Percentiles rank a stretch among this genome's conserved stretches.
These are phyloP conservation scores for Cercospora zeina DNA, from an alignment of 2,329 filamentous ascomycete genomes.

Conservation along the genomic window DNA sequence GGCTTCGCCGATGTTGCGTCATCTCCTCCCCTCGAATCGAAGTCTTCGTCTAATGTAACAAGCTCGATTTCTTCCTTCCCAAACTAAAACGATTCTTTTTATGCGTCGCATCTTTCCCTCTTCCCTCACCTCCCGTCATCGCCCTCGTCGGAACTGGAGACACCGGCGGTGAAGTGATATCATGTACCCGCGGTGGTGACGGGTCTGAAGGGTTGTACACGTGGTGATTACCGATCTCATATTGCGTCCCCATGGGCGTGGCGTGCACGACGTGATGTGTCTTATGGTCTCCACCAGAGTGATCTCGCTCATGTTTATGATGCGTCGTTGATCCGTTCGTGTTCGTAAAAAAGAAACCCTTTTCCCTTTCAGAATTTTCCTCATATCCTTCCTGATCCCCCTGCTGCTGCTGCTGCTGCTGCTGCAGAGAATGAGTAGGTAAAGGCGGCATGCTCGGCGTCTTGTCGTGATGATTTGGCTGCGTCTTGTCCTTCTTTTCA, in stretches of 20 bases:
- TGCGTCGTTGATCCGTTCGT: not conserved
- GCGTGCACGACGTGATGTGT: constrained; percentile 7
- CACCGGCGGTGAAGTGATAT: constrained; percentile 11
- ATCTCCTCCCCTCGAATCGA: not conserved
- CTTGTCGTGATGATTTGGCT: not conserved
- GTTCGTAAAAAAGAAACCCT: constrained; percentile 3
- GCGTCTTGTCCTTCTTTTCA: constrained; percentile 15
- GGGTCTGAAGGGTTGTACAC: not conserved
- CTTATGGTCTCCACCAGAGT: constrained; percentile 10
- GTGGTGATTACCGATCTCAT: not conserved
- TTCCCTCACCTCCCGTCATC: not conserved
- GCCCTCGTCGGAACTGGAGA: not conserved
- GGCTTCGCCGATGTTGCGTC: not conserved
- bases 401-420: constrained; percentile 2
- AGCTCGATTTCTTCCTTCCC: constrained; percentile 67
- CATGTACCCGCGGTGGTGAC: constrained; percentile 26
- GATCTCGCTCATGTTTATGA: not conserved
- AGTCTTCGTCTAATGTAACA: constrained; percentile 9
- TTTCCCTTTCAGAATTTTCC: not conserved
- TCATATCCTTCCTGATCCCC: not conserved
- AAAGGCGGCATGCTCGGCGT: constrained; percentile 1
- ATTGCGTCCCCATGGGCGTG: not conserved
- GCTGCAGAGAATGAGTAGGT: constrained; percentile 23
- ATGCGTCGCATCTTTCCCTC: constrained; percentile 39
- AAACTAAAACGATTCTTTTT: constrained; percentile 67